Percentiles rank a stretch among this genome's conserved stretches.
phyloP scores from a whole-genome alignment of 1,284 basidiomycete species.

The Apiotrichum sp. region DNA sequence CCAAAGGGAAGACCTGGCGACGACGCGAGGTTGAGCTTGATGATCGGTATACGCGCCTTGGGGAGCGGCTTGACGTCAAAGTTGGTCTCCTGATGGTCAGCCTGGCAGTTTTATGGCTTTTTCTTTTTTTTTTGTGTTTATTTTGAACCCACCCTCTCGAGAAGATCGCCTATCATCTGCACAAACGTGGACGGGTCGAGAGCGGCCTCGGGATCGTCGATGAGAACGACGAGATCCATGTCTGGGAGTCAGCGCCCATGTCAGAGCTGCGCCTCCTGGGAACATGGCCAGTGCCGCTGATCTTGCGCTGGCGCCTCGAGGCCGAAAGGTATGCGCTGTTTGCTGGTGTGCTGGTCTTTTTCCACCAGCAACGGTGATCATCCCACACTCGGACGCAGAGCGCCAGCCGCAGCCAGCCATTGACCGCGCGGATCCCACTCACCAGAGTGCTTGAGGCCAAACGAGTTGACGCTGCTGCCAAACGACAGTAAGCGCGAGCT shows the following conservation, averaged over 20 bases:
- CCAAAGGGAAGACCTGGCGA: conserved; percentile 81
- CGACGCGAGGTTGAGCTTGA: conserved; percentile 88
- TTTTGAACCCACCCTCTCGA: conserved; percentile 66
- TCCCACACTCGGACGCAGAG: too few relatives aligned
- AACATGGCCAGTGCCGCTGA: too few relatives aligned
- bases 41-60: conserved; percentile 95
- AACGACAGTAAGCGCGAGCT: conserved; percentile 86
- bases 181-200: conserved; percentile 82
- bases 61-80: conserved; percentile 90
- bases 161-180: conserved; percentile 84
- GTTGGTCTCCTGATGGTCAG: conserved; percentile 68
- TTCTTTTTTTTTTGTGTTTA: too few relatives aligned
- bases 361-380: too few relatives aligned
- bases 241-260: conserved; percentile 53
- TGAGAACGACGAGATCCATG: conserved; percentile 97
- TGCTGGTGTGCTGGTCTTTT: too few relatives aligned
- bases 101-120: too few relatives aligned
- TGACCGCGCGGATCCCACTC: conserved; percentile 25
- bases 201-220: conserved; percentile 64
- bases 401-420: too few relatives aligned
- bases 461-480: conserved; percentile 85
- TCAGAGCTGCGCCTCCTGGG: too few relatives aligned
- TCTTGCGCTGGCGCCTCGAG: too few relatives aligned
- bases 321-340: too few relatives aligned
- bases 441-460: conserved; percentile 94